These are phyloP conservation scores for Arachis hypogaea DNA, from an alignment of 306 rosid genomes.

Conservation along the genomic window DNA sequence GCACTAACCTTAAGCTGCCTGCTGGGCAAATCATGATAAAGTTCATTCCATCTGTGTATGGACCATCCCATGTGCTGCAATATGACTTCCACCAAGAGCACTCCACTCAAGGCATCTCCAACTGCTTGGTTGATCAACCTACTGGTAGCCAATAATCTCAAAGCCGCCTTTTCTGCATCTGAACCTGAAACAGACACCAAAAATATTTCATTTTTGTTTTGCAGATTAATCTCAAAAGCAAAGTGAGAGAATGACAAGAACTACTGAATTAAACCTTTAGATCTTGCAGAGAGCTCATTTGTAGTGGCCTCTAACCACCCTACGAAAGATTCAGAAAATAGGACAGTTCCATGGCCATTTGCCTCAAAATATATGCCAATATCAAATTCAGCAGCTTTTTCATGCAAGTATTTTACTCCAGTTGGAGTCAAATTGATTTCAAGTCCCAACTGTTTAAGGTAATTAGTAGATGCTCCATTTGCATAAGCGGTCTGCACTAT, in stretches of 20 bases:
- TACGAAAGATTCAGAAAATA: conserved; percentile 74
- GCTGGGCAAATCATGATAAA: conserved; percentile 92
- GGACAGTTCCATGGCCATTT: conserved; percentile 93
- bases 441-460: conserved; percentile 72
- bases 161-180: conserved; percentile 74
- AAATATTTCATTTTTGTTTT: conserved; percentile 7
- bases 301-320: conserved; percentile 58
- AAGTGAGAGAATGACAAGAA: conserved; percentile 34
- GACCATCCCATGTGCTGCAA: conserved; percentile 77
- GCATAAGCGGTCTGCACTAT: conserved; percentile 96
- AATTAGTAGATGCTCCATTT: conserved; percentile 86
- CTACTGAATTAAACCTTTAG: conserved; percentile 52
- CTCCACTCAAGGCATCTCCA: conserved; percentile 93
- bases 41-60: conserved; percentile 74
- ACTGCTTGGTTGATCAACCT: conserved; percentile 88
- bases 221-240: conserved; percentile 28
- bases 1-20: conserved; percentile 83
- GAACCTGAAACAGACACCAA: conserved; percentile 50
- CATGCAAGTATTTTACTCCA: conserved; percentile 88
- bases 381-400: conserved; percentile 80
- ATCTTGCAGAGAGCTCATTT: conserved; percentile 50
- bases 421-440: conserved; percentile 86
- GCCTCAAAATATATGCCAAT: conserved; percentile 97
- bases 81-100: conserved; percentile 92
- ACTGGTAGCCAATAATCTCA: conserved; percentile 74